Evolutionary conservation across 805 yeast species (phyloP).

Genomic region (Zygosaccharomyces bisporus): DNA sequence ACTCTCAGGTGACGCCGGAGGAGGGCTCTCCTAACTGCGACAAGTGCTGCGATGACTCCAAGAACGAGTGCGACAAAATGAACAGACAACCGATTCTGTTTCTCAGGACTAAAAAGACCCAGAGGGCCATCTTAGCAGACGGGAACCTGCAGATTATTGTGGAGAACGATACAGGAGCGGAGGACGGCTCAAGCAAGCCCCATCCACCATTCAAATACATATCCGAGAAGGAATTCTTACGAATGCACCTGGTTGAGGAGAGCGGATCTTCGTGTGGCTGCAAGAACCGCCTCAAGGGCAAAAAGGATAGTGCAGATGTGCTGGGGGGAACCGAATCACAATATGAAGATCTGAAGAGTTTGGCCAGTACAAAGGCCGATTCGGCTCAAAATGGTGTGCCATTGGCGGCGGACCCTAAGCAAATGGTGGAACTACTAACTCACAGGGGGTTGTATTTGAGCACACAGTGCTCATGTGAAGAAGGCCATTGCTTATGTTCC

Average conservation of each 20-base stretch:
- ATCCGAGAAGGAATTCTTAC: conserved; percentile 30
- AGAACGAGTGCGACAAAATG: conserved; percentile 22
- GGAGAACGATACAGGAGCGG: conserved; percentile 10
- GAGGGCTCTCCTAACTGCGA: conserved; percentile 14
- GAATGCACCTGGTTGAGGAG: conserved; percentile 13
- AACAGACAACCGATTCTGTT: conserved; percentile 32
- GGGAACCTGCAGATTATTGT: conserved; percentile 32
- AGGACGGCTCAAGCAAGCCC: conserved; percentile 7
- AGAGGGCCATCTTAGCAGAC: conserved; percentile 29
- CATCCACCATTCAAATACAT: conserved; percentile 17
- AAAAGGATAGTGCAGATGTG: background rate
- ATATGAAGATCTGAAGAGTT: background rate
- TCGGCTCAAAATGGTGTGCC: background rate
- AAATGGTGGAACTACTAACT: conserved; percentile 32
- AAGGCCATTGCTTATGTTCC: conserved; percentile 32
- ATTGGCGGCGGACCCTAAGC: conserved; percentile 6
- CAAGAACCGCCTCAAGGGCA: background rate
- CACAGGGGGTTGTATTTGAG: conserved; percentile 34
- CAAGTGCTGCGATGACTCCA: conserved; percentile 8
- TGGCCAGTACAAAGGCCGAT: background rate
- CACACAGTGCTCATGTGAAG: conserved; percentile 35
- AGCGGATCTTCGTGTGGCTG: conserved; percentile 6
- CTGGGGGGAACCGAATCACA: background rate
- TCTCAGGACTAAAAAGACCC: conserved; percentile 26
- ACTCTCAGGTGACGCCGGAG: conserved; percentile 24